A percentile compares a stretch with the other conserved stretches of the same genome.
These are phyloP conservation scores for Aurinia saxatilis DNA, from an alignment of 345 rosid genomes.

Conservation along the genomic window DNA sequence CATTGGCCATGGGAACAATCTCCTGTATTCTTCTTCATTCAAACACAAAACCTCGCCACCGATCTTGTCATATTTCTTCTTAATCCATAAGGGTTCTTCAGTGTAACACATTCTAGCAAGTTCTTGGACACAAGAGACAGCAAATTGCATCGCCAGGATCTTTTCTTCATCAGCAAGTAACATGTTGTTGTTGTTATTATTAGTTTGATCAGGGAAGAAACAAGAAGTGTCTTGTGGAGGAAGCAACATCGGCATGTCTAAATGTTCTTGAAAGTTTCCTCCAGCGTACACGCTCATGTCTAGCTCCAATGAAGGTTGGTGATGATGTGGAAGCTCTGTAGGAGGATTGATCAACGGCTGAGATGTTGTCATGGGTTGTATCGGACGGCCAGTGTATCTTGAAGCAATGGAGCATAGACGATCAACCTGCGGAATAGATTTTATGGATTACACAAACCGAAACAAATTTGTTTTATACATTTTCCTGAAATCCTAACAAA, in stretches of 20 bases:
- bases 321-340: slow-evolving; percentile 28
- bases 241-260: slow-evolving; percentile 45
- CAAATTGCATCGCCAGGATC: slow-evolving; percentile 56
- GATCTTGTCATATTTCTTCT: slow-evolving; percentile 20
- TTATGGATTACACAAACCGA: not conserved
- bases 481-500: not conserved
- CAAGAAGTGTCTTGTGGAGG: slow-evolving; percentile 28
- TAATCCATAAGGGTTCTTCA: slow-evolving; percentile 67
- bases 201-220: slow-evolving; percentile 35
- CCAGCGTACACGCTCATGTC: slow-evolving; percentile 64
- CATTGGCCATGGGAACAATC: slow-evolving; percentile 61
- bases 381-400: slow-evolving; percentile 41
- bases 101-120: slow-evolving; percentile 57
- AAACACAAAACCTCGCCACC: slow-evolving; percentile 38
- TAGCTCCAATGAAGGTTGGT: slow-evolving; percentile 60
- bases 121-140: slow-evolving; percentile 60
- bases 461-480: not conserved
- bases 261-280: slow-evolving; percentile 39
- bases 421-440: slow-evolving; percentile 42
- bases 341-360: slow-evolving; percentile 35
- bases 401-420: slow-evolving; percentile 58
- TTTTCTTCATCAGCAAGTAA: slow-evolving; percentile 64
- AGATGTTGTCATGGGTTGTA: slow-evolving; percentile 39
- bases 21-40: slow-evolving; percentile 56
- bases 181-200: slow-evolving; percentile 30